Base-by-base conservation (phyloP, 306 rosid genomes). In the Vicia sativa region DNA sequence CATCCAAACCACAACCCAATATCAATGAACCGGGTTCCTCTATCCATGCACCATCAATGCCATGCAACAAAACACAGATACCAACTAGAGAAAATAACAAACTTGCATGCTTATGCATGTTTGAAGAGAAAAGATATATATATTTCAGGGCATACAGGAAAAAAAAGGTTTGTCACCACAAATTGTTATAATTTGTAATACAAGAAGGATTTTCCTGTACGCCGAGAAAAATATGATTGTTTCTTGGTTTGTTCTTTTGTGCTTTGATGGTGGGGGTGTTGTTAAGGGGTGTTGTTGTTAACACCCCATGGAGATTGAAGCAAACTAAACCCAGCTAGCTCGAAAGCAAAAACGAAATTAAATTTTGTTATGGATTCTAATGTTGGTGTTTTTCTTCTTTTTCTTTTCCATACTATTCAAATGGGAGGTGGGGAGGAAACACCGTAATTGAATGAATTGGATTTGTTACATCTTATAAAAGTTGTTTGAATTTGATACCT, bases 111-210 rank as follows among this genome's bases (percentile, higher is more conserved):
- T 38, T 4, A 18, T 21, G 45, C 82, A 78, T 81, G 65, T 29
- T 53, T 69, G 29, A 37, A 61, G 34, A 72, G 23, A 55, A 67
- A 62, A 21, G 14, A 23, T 26, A 41, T 21, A 59, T 26, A 41
- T 21, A 59, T 3, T 16, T 62, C 26, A 31, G 25, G 83, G 74
- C 77, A 74, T 68, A 84, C 82, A 78, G 81, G 83, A 75, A 80
- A 77, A 80, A n/a, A n/a, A 11, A 4, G 7, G 9, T 10, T 34
- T 48, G 31, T 73, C 41, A 31, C 48, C 41, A 42, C 48, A 11
- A 23, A 11, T 28, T 35, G 37, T 25, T 37, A 29, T 31, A 49
- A 54, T 4, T 37, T 62, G 21, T 2, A 34, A 14, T 26, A 60
- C 3, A 46, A 62, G 38, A 54, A 29, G 6, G 9, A 11, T 49